Evolutionary conservation across 2,329 filamentous ascomycete species (phyloP), one percentile per base, ranked within the genome.

Genomic region (Hypoxylon sp.): DNA sequence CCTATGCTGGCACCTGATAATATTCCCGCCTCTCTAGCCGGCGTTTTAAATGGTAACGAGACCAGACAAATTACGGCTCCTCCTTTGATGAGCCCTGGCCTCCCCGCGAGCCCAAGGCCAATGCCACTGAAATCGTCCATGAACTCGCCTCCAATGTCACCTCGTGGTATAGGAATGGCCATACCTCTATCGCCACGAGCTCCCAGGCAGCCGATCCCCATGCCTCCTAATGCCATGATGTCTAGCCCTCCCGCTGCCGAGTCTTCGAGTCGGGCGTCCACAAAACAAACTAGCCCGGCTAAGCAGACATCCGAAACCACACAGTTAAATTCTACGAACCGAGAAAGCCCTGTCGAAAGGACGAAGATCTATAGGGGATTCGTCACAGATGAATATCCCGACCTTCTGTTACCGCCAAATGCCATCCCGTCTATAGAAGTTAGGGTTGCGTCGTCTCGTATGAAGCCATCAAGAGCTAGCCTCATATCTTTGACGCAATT

Each of bases 371-470:
- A 90, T 77, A 91, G 86, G 73, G 93, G 93, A 0, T 86, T 98
- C 21, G 85, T 93, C 4, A 93, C 91, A 0, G 93, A 97, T 0
- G 92, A 97, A 71, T 95, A 94, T 76, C 94, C 95, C 0, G 92
- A 93, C 68, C 85, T 98, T 6, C 82, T 98, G 21, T 84, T 99
- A 1, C 90, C 94, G 9, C 95, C 96, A 0, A 97, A 97, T 77
- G 94, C 94, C 5, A 84, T 99, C 6, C 92, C 93, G 2, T 93
- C 93, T 1, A 91, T 99, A 61, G 88, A 92, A 69, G 90, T 98
- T 51, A 93, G 88, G 77, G 95, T 98, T 3, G 93, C 94, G 2
- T 98, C 96, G 3, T 98, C 96, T 21, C 90, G 96, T n/a, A 90
- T 99, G 84, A 94, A 93, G 76, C 96, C 95, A 13, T 97, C 95